Evolutionary conservation across 1,284 basidiomycete genomes (phyloP).

Genomic region (Cryptococcus amylolentus): DNA sequence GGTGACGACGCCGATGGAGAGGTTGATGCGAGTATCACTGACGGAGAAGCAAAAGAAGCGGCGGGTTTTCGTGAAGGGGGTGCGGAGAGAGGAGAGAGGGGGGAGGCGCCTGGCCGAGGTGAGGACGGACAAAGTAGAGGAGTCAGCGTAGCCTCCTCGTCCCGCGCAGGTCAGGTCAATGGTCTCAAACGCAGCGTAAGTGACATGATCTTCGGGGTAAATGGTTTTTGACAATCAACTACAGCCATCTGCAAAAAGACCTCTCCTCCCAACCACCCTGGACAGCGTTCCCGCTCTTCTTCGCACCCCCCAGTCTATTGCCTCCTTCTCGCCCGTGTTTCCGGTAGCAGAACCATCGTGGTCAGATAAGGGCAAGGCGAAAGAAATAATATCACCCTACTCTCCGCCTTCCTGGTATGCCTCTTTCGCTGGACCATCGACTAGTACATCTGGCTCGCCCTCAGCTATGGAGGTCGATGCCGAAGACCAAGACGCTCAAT

Average conservation of each 20-base stretch:
- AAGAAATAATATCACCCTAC: conserved; percentile 32
- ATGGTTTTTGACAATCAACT: not conserved
- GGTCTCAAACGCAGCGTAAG: conserved; percentile 9
- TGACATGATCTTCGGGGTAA: not conserved
- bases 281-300: conserved; percentile 60
- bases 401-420: conserved; percentile 42
- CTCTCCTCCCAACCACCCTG: conserved; percentile 39
- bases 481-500: conserved; percentile 32
- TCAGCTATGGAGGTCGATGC: not conserved
- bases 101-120: not conserved
- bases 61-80: conserved; percentile 6
- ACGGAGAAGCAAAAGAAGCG: conserved; percentile 1
- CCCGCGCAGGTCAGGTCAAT: conserved; percentile 6
- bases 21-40: conserved; percentile 16
- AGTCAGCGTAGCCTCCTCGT: conserved; percentile 12
- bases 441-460: not conserved
- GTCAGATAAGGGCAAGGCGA: conserved; percentile 42
- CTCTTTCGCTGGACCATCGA: conserved; percentile 2
- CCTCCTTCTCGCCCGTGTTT: conserved; percentile 31
- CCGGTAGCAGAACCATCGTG: conserved; percentile 37
- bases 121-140: not conserved
- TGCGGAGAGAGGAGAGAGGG: conserved; percentile 6
- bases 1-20: conserved; percentile 21
- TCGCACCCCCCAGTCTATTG: conserved; percentile 59
- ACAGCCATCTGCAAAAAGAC: conserved; percentile 38